A percentile compares a stretch with the other conserved stretches of the same genome.
phyloP scores from a whole-genome alignment of 2,329 filamentous ascomycete species.

The Escovopsis weberi region DNA sequence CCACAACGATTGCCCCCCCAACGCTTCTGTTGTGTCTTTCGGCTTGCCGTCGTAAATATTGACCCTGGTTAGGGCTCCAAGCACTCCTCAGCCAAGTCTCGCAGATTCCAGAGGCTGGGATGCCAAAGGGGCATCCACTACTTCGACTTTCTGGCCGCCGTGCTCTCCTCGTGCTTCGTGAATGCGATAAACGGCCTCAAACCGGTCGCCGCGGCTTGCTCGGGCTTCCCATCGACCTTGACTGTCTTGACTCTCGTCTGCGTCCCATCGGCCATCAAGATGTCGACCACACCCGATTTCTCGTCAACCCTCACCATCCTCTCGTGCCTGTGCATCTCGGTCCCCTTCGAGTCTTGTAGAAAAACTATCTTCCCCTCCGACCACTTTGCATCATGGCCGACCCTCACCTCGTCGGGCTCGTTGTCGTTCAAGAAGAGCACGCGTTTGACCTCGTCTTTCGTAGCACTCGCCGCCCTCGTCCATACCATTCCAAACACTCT shows the following conservation, averaged over 20 bases:
- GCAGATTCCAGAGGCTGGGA: too few relatives aligned
- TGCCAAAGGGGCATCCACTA: too few relatives aligned
- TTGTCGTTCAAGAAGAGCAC: slow-evolving; percentile 24
- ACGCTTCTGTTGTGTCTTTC: too few relatives aligned
- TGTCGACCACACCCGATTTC: slow-evolving; percentile 8
- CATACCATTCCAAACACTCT: slow-evolving; percentile 53
- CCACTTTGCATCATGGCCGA: too few relatives aligned
- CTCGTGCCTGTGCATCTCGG: background rate
- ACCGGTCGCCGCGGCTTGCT: slow-evolving; percentile 12
- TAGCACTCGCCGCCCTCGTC: slow-evolving; percentile 26
- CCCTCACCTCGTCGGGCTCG: slow-evolving; percentile 4
- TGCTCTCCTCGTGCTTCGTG: too few relatives aligned
- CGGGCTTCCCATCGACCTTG: slow-evolving; percentile 20
- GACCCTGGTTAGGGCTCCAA: too few relatives aligned
- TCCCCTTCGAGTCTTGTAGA: slow-evolving; percentile 1
- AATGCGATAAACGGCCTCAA: slow-evolving; percentile 7
- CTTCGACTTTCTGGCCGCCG: too few relatives aligned
- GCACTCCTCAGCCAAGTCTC: too few relatives aligned
- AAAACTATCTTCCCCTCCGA: slow-evolving; percentile 8
- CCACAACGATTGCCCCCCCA: too few relatives aligned
- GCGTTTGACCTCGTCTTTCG: slow-evolving; percentile 15
- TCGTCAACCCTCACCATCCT: slow-evolving; percentile 6
- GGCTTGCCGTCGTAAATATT: too few relatives aligned
- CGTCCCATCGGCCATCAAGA: slow-evolving; percentile 9
- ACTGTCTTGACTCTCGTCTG: slow-evolving; percentile 16